These are phyloP conservation scores for Aureobasidium uvarum DNA, from an alignment of 2,329 filamentous ascomycete species.

Conservation along the genomic window DNA sequence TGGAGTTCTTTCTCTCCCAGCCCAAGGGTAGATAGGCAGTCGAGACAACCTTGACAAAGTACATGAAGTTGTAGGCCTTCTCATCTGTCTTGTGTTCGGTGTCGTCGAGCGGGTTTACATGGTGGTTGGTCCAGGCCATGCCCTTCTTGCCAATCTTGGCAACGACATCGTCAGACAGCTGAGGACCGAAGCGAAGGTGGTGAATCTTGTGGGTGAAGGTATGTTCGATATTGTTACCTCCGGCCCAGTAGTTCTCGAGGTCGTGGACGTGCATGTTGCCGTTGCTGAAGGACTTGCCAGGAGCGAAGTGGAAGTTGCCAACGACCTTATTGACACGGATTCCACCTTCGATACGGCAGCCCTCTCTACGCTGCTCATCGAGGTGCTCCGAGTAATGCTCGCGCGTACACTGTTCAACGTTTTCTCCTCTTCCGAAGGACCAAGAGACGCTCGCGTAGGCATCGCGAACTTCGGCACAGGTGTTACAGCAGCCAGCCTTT, in stretches of 20 bases:
- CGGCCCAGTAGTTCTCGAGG: conserved; percentile 89
- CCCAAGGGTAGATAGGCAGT: conserved; percentile 92
- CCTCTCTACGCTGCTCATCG: conserved; percentile 83
- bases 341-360: conserved; percentile 88
- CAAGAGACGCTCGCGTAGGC: conserved; percentile 86
- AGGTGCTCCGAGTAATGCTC: conserved; percentile 92
- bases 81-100: conserved; percentile 75
- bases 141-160: conserved; percentile 58
- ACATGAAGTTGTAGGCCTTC: conserved; percentile 94
- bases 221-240: conserved; percentile 66
- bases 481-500: conserved; percentile 93
- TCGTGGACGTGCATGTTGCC: conserved; percentile 98
- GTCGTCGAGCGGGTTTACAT: conserved; percentile 85
- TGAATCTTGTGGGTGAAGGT: conserved; percentile 90
- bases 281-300: conserved; percentile 92
- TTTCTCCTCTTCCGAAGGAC: conserved; percentile 90
- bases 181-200: conserved; percentile 86
- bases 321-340: conserved; percentile 98
- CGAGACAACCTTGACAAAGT: conserved; percentile 97
- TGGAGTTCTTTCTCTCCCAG: conserved; percentile 64
- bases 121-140: conserved; percentile 78
- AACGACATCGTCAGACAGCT: conserved; percentile 73
- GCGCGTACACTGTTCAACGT: conserved; percentile 90
- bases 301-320: conserved; percentile 97
- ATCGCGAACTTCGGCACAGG: conserved; percentile 93